Evolutionary conservation across 225 moss, liverwort and hornwort species (phyloP), one percentile per base, ranked within the genome.

Genomic region (Rhytidiadelphus loreus): DNA sequence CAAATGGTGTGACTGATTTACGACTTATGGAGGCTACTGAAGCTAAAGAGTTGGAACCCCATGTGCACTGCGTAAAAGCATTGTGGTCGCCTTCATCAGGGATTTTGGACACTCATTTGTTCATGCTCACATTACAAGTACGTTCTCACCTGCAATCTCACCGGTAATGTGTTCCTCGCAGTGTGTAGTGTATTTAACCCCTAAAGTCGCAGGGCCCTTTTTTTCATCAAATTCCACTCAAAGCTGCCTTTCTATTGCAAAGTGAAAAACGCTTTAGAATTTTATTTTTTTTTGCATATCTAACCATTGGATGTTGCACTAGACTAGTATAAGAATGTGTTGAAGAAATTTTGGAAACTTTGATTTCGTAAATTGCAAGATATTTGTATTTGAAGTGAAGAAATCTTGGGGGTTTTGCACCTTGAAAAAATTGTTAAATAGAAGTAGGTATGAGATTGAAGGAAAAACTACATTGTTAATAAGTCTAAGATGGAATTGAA

Each of bases 21-120:
- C 87, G 86, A 78, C 93, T 99, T 85, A 84, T 99, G 39, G 94
- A 94, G 84, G 93, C 92, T 77, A 64, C 89, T 61, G 93, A 96
- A 85, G 96, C 93, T 82, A 90, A 89, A 89, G 90, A 89, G 73
- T 88, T 99, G 94, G 98, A 99, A 88, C 97, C 97, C 85, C 85
- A 95, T 53, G 56, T 97, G 58, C 90, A 91, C 63, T 99, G 97
- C 85, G 91, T 95, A 8, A 93, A 95, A 91, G 98, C 97, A 41
- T 88, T 97, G 87, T 88, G 94, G 91, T 99, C 98, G 68, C 98
- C 97, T 76, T 97, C 97, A 32, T 96, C 97, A 70, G 98, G 98
- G 86, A 95, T 99, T 86, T 70, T 97, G 82, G 98, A 99, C 89
- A 95, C 96, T 72, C 96, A 99, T 88, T 83, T 90, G 41, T 95